Conservation (phyloP, 345 rosid genomes). For the Gossypium australe region DNA sequence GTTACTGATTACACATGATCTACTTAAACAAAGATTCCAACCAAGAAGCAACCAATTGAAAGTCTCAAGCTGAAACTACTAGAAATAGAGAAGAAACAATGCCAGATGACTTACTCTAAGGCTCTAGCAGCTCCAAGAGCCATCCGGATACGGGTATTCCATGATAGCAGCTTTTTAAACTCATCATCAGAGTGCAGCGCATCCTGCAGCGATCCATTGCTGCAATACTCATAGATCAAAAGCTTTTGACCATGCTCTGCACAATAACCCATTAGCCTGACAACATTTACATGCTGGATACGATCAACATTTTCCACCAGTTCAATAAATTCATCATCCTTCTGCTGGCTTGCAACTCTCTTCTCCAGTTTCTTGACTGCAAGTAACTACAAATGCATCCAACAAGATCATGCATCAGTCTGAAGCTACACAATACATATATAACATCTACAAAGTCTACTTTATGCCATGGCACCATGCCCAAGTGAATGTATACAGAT, state of each 20-base stretch:
- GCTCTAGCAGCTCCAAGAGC: conserved; percentile 97
- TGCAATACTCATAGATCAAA: conserved; percentile 80
- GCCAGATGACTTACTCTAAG: conserved; percentile 62
- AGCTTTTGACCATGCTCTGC: conserved; percentile 94
- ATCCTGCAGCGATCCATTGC: conserved; percentile 78
- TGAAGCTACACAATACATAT: background rate
- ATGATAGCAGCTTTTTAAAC: conserved; percentile 51
- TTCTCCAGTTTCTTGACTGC: conserved; percentile 92
- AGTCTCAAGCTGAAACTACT: background rate
- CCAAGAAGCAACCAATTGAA: background rate
- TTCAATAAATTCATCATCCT: conserved; percentile 72
- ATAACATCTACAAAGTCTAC: background rate
- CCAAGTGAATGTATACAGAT: background rate
- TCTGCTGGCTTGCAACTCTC: conserved; percentile 57
- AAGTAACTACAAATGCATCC: conserved; percentile 49
- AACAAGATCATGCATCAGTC: conserved; percentile 13
- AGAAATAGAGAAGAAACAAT: conserved; percentile 2
- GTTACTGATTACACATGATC: background rate
- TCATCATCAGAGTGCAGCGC: conserved; percentile 83
- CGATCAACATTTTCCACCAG: conserved; percentile 71
- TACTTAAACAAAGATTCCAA: background rate
- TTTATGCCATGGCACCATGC: background rate
- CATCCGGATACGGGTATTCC: conserved; percentile 79
- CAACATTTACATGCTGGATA: conserved; percentile 81
- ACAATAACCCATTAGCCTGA: conserved; percentile 88